Conservation (phyloP, 2,329 filamentous ascomycete species). For the Clonostachys byssicola region DNA sequence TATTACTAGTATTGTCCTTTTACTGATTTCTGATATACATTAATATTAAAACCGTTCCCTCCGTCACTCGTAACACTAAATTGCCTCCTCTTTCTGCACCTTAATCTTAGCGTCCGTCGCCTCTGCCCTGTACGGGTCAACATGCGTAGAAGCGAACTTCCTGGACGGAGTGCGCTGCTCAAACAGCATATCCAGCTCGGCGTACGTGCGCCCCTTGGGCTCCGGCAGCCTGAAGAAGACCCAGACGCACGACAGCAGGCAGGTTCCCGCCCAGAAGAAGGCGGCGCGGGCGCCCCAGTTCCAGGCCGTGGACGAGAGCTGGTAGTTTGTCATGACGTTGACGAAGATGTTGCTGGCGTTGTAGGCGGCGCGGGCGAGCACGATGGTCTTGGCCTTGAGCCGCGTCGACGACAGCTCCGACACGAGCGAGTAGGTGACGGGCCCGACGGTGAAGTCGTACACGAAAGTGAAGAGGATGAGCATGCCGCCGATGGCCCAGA, state of each 20-base stretch:
- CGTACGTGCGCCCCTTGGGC: constrained; percentile 42
- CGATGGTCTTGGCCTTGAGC: constrained; percentile 50
- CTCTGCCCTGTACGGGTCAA: constrained; percentile 1
- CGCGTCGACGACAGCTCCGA: constrained; percentile 49
- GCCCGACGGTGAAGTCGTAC: constrained; percentile 51
- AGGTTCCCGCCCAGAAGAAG: constrained; percentile 42
- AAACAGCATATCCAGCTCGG: constrained; percentile 36
- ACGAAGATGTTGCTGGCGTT: constrained; percentile 45
- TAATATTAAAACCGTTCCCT: no score
- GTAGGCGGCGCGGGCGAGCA: constrained; percentile 36
- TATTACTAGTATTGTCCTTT: neutral
- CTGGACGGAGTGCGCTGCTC: constrained; percentile 29
- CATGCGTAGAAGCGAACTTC: constrained; percentile 26
- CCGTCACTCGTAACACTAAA: neutral
- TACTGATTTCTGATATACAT: neutral
- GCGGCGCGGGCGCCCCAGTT: constrained; percentile 43
- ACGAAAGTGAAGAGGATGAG: constrained; percentile 47
- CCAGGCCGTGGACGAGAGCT: constrained; percentile 39
- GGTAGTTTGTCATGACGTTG: constrained; percentile 43
- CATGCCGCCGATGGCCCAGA: constrained; percentile 40
- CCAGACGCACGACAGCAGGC: constrained; percentile 42
- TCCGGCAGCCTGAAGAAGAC: constrained; percentile 47
- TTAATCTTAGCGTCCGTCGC: neutral
- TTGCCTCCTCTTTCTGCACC: constrained; percentile 1
- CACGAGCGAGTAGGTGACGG: constrained; percentile 46